Evolutionary conservation across 352 stramenopile species (phyloP).

Genomic region (Phytophthora parvispora): DNA sequence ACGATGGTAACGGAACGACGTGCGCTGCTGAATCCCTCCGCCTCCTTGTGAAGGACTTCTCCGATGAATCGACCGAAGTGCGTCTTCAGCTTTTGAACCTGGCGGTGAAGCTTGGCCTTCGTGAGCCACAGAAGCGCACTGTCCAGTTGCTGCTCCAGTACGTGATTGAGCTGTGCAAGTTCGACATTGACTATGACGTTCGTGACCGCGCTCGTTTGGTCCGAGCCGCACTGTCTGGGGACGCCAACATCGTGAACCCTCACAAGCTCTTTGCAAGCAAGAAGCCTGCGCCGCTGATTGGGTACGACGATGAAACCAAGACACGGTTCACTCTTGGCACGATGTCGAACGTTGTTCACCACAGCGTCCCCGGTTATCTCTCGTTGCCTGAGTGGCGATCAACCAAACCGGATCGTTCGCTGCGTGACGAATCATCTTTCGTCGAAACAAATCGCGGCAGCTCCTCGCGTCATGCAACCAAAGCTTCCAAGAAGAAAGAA

Average conservation of each 20-base stretch:
- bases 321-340: conserved; percentile 88
- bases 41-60: conserved; percentile 90
- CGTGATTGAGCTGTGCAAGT: conserved; percentile 94
- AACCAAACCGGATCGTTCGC: conserved; percentile 68
- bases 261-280: conserved; percentile 84
- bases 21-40: conserved; percentile 89
- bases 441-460: conserved; percentile 45
- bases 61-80: conserved; percentile 89
- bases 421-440: conserved; percentile 80
- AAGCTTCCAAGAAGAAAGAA: conserved; percentile 48
- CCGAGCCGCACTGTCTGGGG: conserved; percentile 70
- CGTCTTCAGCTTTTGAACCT: conserved; percentile 95
- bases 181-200: conserved; percentile 95
- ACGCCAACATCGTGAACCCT: conserved; percentile 66
- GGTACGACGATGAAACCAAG: conserved; percentile 79
- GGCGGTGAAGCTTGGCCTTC: conserved; percentile 90
- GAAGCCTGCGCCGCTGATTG: conserved; percentile 84
- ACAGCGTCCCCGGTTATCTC: conserved; percentile 88
- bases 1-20: conserved; percentile 67
- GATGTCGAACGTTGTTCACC: conserved; percentile 88
- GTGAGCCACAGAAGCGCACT: conserved; percentile 72
- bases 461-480: conserved; percentile 21
- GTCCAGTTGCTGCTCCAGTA: conserved; percentile 90
- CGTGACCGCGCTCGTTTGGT: conserved; percentile 93
- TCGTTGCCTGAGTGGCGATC: conserved; percentile 79